Conservation (phyloP, 257 asterid species). For the Mentha longifolia region DNA sequence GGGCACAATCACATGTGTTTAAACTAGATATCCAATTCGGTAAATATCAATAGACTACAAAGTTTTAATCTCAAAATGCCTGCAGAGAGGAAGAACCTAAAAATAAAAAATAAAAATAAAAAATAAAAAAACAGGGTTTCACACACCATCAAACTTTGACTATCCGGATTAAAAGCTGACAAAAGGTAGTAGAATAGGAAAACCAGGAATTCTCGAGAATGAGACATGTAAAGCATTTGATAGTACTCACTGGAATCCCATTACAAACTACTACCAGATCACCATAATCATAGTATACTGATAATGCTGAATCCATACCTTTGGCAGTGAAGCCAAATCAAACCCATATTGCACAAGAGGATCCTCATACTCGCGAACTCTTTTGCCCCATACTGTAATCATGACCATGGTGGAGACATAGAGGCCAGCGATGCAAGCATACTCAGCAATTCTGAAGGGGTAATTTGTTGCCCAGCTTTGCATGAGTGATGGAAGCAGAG, state of each 20-base stretch:
- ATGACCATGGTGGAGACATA: conserved; percentile 66
- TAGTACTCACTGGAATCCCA: conserved; percentile 5
- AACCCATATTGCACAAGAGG: conserved; percentile 85
- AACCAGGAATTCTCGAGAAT: conserved; percentile 14
- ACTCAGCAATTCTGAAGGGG: conserved; percentile 67
- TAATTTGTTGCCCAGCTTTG: conserved; percentile 75
- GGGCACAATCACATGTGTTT: conserved; percentile 34
- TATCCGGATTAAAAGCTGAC: neutral
- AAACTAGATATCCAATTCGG: conserved; percentile 28
- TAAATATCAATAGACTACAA: conserved; percentile 15
- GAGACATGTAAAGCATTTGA: neutral
- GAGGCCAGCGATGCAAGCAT: conserved; percentile 82
- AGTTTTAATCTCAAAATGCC: conserved; percentile 26
- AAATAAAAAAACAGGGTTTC: too few species aligned
- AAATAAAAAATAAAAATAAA: too few species aligned
- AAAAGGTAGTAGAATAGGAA: neutral
- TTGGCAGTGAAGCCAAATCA: conserved; percentile 60
- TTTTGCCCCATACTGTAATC: conserved; percentile 86
- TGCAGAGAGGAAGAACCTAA: conserved; percentile 5
- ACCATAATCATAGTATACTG: conserved; percentile 24
- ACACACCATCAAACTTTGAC: too few species aligned
- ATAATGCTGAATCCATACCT: conserved; percentile 52
- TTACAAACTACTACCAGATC: neutral
- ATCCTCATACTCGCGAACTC: conserved; percentile 79
- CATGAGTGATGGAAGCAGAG: conserved; percentile 82